phyloP scores from a whole-genome alignment of 148 eudicot species.

The Fagopyrum esculentum region DNA sequence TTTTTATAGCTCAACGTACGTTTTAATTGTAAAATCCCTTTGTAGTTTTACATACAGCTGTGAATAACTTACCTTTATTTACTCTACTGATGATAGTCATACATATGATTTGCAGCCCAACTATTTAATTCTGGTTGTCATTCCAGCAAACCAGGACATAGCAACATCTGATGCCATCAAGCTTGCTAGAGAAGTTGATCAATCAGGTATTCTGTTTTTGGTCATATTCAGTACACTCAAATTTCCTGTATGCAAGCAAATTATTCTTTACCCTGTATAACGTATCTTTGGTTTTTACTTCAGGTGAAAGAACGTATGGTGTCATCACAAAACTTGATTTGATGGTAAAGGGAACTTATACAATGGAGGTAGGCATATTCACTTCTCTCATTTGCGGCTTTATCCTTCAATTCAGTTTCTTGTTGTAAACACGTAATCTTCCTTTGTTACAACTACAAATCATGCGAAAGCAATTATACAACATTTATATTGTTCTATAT shows the following conservation, averaged over 20 bases:
- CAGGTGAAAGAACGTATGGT: conserved; percentile 62
- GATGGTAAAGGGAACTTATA: conserved; percentile 68
- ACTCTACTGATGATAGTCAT: background rate
- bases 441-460: too few relatives aligned
- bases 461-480: too few relatives aligned
- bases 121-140: conserved; percentile 71
- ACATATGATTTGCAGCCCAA: conserved; percentile 44
- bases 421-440: too few relatives aligned
- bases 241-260: too few relatives aligned
- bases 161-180: conserved; percentile 41
- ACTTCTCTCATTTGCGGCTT: too few relatives aligned
- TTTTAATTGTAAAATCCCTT: background rate
- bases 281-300: background rate
- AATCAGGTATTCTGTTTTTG: conserved; percentile 32
- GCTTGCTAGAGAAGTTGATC: conserved; percentile 80
- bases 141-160: conserved; percentile 76
- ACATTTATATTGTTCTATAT: too few relatives aligned
- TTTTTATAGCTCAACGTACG: background rate
- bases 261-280: too few relatives aligned
- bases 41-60: too few relatives aligned
- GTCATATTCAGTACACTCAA: too few relatives aligned
- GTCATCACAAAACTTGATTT: conserved; percentile 65
- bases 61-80: background rate
- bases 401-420: too few relatives aligned
- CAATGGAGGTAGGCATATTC: conserved; percentile 30